Base-by-base conservation (phyloP, 345 rosid species). In the Erucastrum elatum region DNA sequence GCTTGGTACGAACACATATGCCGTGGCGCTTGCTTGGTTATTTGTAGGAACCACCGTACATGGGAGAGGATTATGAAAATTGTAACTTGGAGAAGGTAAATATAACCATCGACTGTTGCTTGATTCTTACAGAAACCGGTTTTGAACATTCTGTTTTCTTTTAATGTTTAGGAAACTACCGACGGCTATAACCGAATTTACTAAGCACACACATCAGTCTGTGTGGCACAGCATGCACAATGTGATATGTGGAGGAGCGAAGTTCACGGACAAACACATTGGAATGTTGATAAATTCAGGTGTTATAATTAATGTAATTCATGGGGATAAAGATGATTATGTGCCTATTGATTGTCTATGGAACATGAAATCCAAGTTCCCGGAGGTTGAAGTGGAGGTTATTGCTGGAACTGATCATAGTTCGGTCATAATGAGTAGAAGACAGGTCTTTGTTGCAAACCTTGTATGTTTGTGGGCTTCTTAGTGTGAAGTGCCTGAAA, bases 221-320 rank as follows among this genome's bases (percentile, higher is more conserved):
- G 92, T 88, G 17, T 94, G 92, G 94, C 92, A 89, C 31, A 84
- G 87, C 29, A 85, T 90, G 95, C 95, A 91, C 66, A 94, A 91
- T 77, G 92, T 90, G 68, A 72, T 91, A 71, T 93, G 91, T 49
- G 92, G 95, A 30, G 97, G 94, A 71, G 88, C 87, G 0, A 93
- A 86, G 78, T 85, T 75, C 13, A 64, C 80, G 66, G 94, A 88
- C 60, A 86, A 82, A 2, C 85, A 82, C 64, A 74, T 91, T 62
- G 82, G 84, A 73, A 81, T 64, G 8, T 74, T 87, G 83, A 71
- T 64, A 2, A 66, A 74, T 15, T 74, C 80, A 1, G 34, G 70
- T 46, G 87, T 79, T n/a, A 84, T 71, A 68, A 6, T 91, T n/a
- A 79, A 71, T 67, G 77, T 88, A 21, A 35, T 90, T 21, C 98